Percentiles rank a stretch among this genome's conserved stretches.
These are phyloP conservation scores for Penicillium soppii DNA, from an alignment of 495 filamentous ascomycete genomes.

Conservation along the genomic window DNA sequence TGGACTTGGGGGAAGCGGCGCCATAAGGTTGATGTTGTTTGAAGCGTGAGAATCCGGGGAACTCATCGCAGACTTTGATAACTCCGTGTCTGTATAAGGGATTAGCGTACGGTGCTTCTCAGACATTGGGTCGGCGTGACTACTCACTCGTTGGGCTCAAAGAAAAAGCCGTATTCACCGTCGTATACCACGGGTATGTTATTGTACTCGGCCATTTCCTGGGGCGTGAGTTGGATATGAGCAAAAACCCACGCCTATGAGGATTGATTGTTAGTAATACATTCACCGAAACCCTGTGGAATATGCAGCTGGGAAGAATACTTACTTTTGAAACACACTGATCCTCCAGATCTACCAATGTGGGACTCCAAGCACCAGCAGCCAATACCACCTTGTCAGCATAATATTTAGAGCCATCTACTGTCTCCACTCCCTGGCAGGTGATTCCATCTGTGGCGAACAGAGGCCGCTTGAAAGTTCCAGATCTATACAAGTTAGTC, in stretches of 20 bases:
- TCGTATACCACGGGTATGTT: constrained; percentile 50
- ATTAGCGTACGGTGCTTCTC: too few species aligned
- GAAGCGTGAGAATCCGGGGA: constrained; percentile 37
- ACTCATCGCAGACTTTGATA: constrained; percentile 54
- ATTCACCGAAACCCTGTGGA: not conserved
- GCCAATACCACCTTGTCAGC: constrained; percentile 38
- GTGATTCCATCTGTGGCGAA: constrained; percentile 12
- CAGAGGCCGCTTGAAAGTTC: constrained; percentile 15
- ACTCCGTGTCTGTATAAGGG: constrained; percentile 24
- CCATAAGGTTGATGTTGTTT: constrained; percentile 31
- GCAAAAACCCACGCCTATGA: constrained; percentile 42
- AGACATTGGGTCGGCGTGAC: too few species aligned
- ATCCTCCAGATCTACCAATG: constrained; percentile 35
- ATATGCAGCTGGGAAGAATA: not conserved
- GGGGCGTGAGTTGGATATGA: constrained; percentile 44
- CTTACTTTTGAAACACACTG: constrained; percentile 39
- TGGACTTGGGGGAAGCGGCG: constrained; percentile 27
- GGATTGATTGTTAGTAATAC: constrained; percentile 10
- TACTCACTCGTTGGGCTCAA: constrained; percentile 49
- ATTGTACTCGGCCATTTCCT: constrained; percentile 43
- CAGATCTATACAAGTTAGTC: constrained; percentile 5
- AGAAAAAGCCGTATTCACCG: constrained; percentile 53
- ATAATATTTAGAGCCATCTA: constrained; percentile 32
- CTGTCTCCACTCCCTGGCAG: constrained; percentile 31
- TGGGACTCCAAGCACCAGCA: constrained; percentile 38